Evolutionary conservation across 2,329 filamentous ascomycete species (phyloP).

Genomic region (Fonsecaea pugnacius): DNA sequence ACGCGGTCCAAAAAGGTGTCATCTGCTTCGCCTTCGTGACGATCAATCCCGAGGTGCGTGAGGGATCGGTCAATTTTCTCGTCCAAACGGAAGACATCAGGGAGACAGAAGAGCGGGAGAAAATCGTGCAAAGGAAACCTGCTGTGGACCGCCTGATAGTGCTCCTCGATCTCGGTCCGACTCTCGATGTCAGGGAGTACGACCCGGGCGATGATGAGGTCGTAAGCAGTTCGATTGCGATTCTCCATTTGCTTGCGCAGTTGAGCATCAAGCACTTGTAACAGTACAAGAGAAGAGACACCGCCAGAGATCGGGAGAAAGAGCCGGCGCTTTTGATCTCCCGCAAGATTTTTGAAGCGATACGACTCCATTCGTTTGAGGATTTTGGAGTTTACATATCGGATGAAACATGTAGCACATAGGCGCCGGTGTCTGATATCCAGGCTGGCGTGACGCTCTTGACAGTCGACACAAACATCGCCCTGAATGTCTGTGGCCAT

Average conservation of each 20-base stretch:
- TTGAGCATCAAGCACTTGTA: conserved; percentile 75
- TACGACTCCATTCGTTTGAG: conserved; percentile 76
- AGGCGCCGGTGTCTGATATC: conserved; percentile 63
- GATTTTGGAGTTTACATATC: conserved; percentile 77
- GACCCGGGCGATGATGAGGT: conserved; percentile 51
- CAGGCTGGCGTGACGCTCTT: conserved; percentile 54
- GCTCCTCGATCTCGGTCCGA: conserved; percentile 39
- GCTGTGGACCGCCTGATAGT: conserved; percentile 56
- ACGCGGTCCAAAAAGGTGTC: conserved; percentile 58
- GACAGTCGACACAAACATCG: conserved; percentile 62
- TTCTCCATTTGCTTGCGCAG: conserved; percentile 67
- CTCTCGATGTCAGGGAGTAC: conserved; percentile 48
- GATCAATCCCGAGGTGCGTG: conserved; percentile 23
- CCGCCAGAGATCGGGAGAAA: conserved; percentile 83
- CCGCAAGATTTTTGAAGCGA: conserved; percentile 49
- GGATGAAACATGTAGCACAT: conserved; percentile 73
- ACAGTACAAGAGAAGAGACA: conserved; percentile 74
- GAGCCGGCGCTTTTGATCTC: conserved; percentile 58
- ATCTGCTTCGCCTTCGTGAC: conserved; percentile 39
- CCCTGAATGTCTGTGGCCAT: neutral
- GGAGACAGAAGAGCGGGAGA: conserved; percentile 62
- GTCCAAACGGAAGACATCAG: conserved; percentile 60
- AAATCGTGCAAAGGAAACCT: conserved; percentile 71
- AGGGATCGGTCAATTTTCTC: conserved; percentile 29
- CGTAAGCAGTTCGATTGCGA: conserved; percentile 66